Evolutionary conservation across 768 basidiomycete species (phyloP).

Genomic region (Mycena latifolia): DNA sequence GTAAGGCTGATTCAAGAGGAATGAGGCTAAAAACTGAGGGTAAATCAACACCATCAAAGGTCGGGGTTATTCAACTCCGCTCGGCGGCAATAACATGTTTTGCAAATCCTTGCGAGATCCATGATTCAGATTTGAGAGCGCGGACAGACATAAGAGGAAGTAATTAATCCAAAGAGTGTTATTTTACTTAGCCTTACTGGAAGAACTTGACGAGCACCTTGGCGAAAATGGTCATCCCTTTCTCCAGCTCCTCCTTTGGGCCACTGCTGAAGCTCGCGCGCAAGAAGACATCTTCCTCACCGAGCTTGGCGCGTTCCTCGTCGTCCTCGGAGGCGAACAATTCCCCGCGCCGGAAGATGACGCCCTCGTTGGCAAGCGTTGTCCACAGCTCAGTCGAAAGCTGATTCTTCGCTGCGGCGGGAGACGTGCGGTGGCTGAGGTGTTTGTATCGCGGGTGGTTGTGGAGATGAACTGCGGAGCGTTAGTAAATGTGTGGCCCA

Average conservation of each 20-base stretch:
- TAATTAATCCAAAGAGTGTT: no score
- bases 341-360: constrained; percentile 32
- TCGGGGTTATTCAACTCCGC: no score
- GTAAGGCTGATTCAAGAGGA: no score
- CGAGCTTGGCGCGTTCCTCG: constrained; percentile 30
- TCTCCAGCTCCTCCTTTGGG: constrained; percentile 28
- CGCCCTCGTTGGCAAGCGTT: constrained; percentile 18
- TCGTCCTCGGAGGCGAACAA: constrained; percentile 33
- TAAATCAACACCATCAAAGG: no score
- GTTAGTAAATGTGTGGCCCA: neutral
- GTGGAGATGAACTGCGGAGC: constrained; percentile 31
- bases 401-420: constrained; percentile 30
- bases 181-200: no score
- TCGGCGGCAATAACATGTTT: no score
- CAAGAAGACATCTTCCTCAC: constrained; percentile 33
- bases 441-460: constrained; percentile 35
- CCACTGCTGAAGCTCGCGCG: constrained; percentile 36
- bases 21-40: no score
- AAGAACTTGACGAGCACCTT: constrained; percentile 30
- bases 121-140: no score
- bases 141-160: no score
- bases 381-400: constrained; percentile 31
- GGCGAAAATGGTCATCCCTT: constrained; percentile 29
- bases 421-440: constrained; percentile 28
- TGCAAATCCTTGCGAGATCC: no score